Conservation (phyloP, 257 asterid genomes). For the Nyctanthes arbortristis region DNA sequence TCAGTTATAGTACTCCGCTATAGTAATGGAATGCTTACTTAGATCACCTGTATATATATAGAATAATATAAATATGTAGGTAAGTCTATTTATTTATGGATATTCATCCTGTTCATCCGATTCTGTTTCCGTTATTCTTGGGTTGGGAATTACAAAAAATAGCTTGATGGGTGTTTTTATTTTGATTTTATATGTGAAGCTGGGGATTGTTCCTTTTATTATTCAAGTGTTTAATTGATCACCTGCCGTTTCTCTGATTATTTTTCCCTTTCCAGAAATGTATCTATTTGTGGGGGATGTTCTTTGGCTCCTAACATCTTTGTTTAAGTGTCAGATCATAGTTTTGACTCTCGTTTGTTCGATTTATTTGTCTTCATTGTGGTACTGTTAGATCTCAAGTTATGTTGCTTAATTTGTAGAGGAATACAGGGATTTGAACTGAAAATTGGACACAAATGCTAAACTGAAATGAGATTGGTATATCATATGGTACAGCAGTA, state of each 20-base stretch:
- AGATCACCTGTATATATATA: conserved; percentile 13
- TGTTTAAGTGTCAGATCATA: no score
- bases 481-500: background rate
- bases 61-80: conserved; percentile 16
- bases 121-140: background rate
- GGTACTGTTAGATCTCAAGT: conserved; percentile 38
- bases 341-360: no score
- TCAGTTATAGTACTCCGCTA: background rate
- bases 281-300: background rate
- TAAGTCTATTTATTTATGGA: background rate
- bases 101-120: no score
- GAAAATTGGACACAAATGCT: background rate
- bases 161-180: conserved; percentile 4
- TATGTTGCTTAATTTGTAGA: background rate
- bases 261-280: no score
- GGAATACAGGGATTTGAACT: background rate
- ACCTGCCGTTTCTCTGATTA: no score
- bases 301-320: no score
- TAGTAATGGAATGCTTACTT: conserved; percentile 1
- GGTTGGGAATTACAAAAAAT: conserved; percentile 15
- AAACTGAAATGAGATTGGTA: background rate
- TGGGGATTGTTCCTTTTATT: background rate
- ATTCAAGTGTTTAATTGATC: background rate
- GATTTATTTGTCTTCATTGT: background rate
- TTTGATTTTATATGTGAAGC: conserved; percentile 9